Evolutionary conservation across 2,329 filamentous ascomycete species (phyloP).

Genomic region (Sporothrix protearum): DNA sequence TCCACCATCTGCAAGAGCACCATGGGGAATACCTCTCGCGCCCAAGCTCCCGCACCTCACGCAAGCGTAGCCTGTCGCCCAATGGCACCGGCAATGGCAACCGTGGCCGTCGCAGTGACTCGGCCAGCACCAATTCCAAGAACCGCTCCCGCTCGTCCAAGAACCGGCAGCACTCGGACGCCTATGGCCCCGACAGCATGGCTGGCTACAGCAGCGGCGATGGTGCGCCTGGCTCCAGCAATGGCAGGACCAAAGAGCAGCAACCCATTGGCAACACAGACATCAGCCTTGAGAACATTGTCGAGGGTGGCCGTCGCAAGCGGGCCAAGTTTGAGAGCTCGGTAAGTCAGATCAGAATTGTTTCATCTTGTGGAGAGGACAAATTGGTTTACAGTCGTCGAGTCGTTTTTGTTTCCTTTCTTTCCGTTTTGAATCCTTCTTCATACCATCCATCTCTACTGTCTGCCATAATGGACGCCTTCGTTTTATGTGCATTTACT

Average conservation of each 20-base stretch:
- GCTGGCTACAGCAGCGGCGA: constrained; percentile 86
- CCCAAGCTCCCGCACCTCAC: constrained; percentile 66
- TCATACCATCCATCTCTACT: background rate
- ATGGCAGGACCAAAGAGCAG: constrained; percentile 76
- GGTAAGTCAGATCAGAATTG: constrained; percentile 58
- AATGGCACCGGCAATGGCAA: constrained; percentile 49
- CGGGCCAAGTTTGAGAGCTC: constrained; percentile 94
- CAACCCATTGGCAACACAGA: constrained; percentile 76
- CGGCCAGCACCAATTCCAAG: constrained; percentile 60
- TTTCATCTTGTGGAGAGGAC: constrained; percentile 25
- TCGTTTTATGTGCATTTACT: background rate
- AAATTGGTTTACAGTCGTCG: constrained; percentile 4
- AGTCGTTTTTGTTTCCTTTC: background rate
- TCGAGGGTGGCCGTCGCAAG: constrained; percentile 93
- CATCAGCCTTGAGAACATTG: constrained; percentile 96
- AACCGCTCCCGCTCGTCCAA: constrained; percentile 66
- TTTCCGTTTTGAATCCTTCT: too few species aligned
- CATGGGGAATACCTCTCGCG: constrained; percentile 62
- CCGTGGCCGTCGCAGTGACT: constrained; percentile 72
- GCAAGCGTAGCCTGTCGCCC: constrained; percentile 76
- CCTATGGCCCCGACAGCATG: constrained; percentile 56
- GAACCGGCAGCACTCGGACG: constrained; percentile 41
- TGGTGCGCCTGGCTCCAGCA: constrained; percentile 70
- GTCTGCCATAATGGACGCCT: background rate
- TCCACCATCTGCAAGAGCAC: constrained; percentile 34